Percentiles rank a stretch among this genome's conserved stretches.
Conservation (phyloP, 1,284 basidiomycete genomes). For the Leccinum subfulvum region DNA sequence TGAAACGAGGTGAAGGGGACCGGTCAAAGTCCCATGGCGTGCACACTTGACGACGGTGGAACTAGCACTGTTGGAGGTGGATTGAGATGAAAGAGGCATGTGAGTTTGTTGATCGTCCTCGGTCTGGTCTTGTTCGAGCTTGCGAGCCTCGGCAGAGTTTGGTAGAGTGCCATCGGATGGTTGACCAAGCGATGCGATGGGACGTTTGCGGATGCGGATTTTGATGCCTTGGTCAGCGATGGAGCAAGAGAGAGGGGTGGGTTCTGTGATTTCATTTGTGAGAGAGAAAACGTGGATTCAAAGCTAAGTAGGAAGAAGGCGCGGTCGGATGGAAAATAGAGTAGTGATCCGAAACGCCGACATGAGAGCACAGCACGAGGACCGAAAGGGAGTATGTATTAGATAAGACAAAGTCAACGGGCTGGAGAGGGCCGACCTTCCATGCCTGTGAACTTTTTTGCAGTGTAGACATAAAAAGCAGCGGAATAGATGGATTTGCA, state of each 20-base stretch:
- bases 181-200: constrained; percentile 43
- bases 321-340: constrained; percentile 14
- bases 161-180: constrained; percentile 36
- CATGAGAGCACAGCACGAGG: constrained; percentile 13
- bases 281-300: constrained; percentile 1
- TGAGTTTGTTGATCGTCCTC: constrained; percentile 25
- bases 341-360: constrained; percentile 24
- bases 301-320: constrained; percentile 1
- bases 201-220: constrained; percentile 82
- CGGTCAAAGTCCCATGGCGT: constrained; percentile 30
- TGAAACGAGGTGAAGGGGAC: constrained; percentile 23
- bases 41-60: constrained; percentile 24
- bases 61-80: constrained; percentile 2
- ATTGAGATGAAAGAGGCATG: constrained; percentile 13
- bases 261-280: constrained; percentile 50
- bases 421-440: constrained; percentile 55
- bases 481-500: constrained; percentile 87
- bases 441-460: constrained; percentile 96
- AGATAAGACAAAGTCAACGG: constrained; percentile 23
- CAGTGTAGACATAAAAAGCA: constrained; percentile 88
- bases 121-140: constrained; percentile 25
- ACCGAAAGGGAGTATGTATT: constrained; percentile 8
- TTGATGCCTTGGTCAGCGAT: constrained; percentile 92
- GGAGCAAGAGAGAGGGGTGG: constrained; percentile 83
- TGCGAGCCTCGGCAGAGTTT: constrained; percentile 19